Conservation (phyloP, 495 filamentous ascomycete species). For the Coniosporium apollinis region DNA sequence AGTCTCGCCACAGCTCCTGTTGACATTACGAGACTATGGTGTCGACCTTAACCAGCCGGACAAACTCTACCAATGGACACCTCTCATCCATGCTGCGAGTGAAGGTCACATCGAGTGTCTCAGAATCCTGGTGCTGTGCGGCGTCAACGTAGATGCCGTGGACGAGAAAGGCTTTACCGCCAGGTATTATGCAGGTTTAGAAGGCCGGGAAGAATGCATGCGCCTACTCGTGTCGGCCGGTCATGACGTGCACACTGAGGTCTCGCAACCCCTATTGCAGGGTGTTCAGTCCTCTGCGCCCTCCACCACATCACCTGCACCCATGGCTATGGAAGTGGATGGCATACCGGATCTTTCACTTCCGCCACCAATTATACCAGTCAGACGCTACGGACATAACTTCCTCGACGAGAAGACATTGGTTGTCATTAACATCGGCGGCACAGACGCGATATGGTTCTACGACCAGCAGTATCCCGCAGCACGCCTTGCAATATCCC, state of each 20-base stretch:
- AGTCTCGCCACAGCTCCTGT: constrained; percentile 55
- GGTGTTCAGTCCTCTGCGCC: constrained; percentile 28
- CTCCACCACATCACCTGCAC: constrained; percentile 25
- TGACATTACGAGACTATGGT: constrained; percentile 67
- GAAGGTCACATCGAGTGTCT: constrained; percentile 87
- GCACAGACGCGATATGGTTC: constrained; percentile 60
- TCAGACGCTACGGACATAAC: constrained; percentile 91
- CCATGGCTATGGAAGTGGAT: constrained; percentile 61
- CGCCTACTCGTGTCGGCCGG: constrained; percentile 42
- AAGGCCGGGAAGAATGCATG: constrained; percentile 92
- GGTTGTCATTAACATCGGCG: constrained; percentile 74
- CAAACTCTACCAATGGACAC: constrained; percentile 94
- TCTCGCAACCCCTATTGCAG: constrained; percentile 5
- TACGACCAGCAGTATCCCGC: constrained; percentile 95
- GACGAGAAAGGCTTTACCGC: constrained; percentile 89
- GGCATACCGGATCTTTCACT: constrained; percentile 83
- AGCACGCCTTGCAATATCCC: constrained; percentile 86
- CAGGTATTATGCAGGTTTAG: constrained; percentile 98
- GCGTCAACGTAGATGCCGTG: constrained; percentile 53
- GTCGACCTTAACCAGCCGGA: constrained; percentile 87
- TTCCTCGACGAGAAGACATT: constrained; percentile 96
- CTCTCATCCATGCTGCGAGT: constrained; percentile 87
- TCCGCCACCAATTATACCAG: constrained; percentile 87
- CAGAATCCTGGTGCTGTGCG: constrained; percentile 54
- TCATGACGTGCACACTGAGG: constrained; percentile 10